Base-by-base conservation (phyloP, 2,329 filamentous ascomycete species). In the Aspergillus flavus region DNA sequence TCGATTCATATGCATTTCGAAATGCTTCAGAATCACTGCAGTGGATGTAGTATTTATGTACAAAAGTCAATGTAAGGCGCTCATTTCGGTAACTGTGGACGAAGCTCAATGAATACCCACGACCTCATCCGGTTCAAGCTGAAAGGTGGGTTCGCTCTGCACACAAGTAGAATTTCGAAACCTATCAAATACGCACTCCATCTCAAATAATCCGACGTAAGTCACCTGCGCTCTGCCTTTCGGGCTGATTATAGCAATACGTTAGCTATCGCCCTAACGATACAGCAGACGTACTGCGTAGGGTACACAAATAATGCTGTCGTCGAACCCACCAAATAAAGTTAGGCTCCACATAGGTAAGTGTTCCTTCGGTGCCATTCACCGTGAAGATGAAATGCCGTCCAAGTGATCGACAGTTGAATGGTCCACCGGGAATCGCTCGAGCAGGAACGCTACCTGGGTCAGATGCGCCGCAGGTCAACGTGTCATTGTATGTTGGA, bases 261-360 rank as follows among this genome's bases (percentile, higher is more conserved):
- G 16, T 21, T 14, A 54, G 7, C 4, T 36, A 21, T 36, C 2
- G 4, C 23, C 9, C 16, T 10, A 53, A 28, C 1, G 19, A n/a
- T 41, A 4, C 6, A 19, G 16, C 16, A 41, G 16, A 19, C 16
- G 0, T 19, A n/a, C 39, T n/a, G 4, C 6, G 11, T n/a, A 19
- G 11, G 11, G 23, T 6, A 16, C 10, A 16, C 21, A 32, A 2
- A 14, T 14, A 9, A 6, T 19, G 9, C 19, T 28, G 23, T 19
- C 10, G 1, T 11, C 4, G 2, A 4, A 36, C 30, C 23, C n/a
- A 54, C 52, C 30, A 54, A 12, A 21, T 19, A 36, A 54, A 36
- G 14, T 54, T 54, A 3, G 50, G 50, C 50, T 53, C 50, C 28
- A 53, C 50, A 34, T 53, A 53, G 16, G 16, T 53, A 4, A 53